These are phyloP conservation scores for Cercospora zeae-maydis DNA, from an alignment of 2,329 filamentous ascomycete genomes.

Conservation along the genomic window DNA sequence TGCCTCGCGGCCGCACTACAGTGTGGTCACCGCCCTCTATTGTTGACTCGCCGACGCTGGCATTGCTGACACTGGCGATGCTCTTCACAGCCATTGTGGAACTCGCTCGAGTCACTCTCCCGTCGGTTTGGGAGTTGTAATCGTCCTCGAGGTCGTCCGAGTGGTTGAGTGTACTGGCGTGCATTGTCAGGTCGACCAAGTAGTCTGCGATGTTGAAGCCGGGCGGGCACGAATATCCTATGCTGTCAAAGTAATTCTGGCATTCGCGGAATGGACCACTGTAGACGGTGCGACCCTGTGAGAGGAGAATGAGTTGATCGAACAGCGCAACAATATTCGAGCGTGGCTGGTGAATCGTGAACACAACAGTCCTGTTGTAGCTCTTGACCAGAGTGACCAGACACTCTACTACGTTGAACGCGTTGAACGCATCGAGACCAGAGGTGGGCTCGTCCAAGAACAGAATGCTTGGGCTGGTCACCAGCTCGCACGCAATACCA, in stretches of 20 bases:
- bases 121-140: conserved; percentile 59
- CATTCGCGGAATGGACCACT: conserved; percentile 86
- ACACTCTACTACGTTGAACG: conserved; percentile 96
- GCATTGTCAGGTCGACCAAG: conserved; percentile 95
- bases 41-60: conserved; percentile 58
- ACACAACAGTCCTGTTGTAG: conserved; percentile 94
- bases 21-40: conserved; percentile 36
- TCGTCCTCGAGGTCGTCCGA: conserved; percentile 51
- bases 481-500: conserved; percentile 93
- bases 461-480: conserved; percentile 93
- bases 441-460: conserved; percentile 97
- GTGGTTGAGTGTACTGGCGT: conserved; percentile 63
- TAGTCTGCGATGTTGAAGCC: conserved; percentile 99
- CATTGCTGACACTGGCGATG: conserved; percentile 75
- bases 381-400: conserved; percentile 91
- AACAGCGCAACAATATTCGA: conserved; percentile 98
- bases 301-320: conserved; percentile 86
- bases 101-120: conserved; percentile 70
- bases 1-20: conserved; percentile 62
- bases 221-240: conserved; percentile 88
- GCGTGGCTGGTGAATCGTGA: conserved; percentile 96
- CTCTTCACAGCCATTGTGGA: conserved; percentile 88
- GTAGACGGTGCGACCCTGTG: conserved; percentile 85
- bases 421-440: conserved; percentile 92
- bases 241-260: conserved; percentile 85